These are phyloP conservation scores for Fusarium circinatum DNA, from an alignment of 2,329 filamentous ascomycete genomes.

Conservation along the genomic window DNA sequence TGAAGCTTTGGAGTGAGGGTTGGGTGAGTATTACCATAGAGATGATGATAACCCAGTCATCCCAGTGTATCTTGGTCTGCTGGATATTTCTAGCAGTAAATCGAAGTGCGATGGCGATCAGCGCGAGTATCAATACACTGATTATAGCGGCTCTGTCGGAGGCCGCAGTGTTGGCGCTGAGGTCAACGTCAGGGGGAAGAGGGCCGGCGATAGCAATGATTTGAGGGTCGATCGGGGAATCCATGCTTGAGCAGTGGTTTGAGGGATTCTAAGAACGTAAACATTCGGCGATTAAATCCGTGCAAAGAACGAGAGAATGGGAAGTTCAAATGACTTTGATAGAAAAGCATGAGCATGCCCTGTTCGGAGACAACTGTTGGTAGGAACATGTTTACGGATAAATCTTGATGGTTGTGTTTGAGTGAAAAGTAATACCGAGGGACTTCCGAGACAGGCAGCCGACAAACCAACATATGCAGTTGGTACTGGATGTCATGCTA, in stretches of 20 bases:
- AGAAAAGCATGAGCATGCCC: background rate
- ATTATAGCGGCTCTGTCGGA: background rate
- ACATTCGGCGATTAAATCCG: rapidly evolving
- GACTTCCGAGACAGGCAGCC: background rate
- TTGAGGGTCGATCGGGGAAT: background rate
- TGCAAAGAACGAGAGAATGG: too few species aligned
- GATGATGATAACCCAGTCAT: background rate
- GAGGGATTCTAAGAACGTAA: background rate
- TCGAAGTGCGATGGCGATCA: background rate
- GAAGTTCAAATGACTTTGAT: background rate
- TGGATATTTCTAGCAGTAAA: background rate
- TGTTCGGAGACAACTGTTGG: background rate
- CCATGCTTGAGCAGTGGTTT: background rate
- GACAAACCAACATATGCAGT: background rate
- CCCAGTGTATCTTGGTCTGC: background rate
- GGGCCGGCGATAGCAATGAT: background rate
- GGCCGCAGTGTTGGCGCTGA: background rate
- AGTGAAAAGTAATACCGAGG: background rate
- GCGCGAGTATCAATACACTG: background rate
- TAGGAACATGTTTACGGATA: background rate
- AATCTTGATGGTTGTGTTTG: background rate
- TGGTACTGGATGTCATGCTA: background rate
- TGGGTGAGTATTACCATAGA: background rate
- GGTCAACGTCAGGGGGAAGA: background rate
- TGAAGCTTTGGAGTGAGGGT: background rate